Conservation (phyloP, 495 filamentous ascomycete species). For the Diplogelasinospora grovesii region DNA sequence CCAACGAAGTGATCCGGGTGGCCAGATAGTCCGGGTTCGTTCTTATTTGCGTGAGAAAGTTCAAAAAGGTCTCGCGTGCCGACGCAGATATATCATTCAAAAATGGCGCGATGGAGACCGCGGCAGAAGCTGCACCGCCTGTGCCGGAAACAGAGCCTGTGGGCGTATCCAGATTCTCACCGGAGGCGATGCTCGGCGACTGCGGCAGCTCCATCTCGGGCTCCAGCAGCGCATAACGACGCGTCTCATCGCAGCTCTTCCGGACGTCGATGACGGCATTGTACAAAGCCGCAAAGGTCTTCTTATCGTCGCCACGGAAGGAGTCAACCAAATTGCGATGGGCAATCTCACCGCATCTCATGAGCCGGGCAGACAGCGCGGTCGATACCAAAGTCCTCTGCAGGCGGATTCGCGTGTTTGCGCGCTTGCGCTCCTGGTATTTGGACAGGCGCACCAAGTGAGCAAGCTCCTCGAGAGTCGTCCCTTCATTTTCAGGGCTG, state of each 20-base stretch:
- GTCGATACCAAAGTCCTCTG: constrained; percentile 64
- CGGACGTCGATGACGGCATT: constrained; percentile 84
- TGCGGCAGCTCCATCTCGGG: constrained; percentile 54
- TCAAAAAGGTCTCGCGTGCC: constrained; percentile 65
- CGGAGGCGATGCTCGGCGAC: constrained; percentile 36
- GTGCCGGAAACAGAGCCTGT: constrained; percentile 32
- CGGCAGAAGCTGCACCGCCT: constrained; percentile 22
- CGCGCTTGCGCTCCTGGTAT: constrained; percentile 67
- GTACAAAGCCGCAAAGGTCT: constrained; percentile 77
- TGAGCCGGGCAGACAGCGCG: constrained; percentile 71
- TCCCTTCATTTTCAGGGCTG: constrained; percentile 43
- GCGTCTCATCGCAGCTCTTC: constrained; percentile 70
- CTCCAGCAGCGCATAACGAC: constrained; percentile 61
- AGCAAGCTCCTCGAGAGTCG: constrained; percentile 63
- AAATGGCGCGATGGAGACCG: constrained; percentile 57
- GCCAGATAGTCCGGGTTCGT: constrained; percentile 83
- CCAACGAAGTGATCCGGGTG: constrained; percentile 65
- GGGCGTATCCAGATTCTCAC: constrained; percentile 38
- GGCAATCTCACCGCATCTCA: constrained; percentile 68
- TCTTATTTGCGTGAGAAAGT: constrained; percentile 74
- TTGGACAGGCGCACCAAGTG: constrained; percentile 62
- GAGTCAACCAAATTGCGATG: constrained; percentile 80
- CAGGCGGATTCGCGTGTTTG: constrained; percentile 58
- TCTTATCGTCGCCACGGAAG: constrained; percentile 85
- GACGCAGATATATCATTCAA: constrained; percentile 72